Conservation (phyloP, 2,329 filamentous ascomycete genomes). For the Beauveria sp. region DNA sequence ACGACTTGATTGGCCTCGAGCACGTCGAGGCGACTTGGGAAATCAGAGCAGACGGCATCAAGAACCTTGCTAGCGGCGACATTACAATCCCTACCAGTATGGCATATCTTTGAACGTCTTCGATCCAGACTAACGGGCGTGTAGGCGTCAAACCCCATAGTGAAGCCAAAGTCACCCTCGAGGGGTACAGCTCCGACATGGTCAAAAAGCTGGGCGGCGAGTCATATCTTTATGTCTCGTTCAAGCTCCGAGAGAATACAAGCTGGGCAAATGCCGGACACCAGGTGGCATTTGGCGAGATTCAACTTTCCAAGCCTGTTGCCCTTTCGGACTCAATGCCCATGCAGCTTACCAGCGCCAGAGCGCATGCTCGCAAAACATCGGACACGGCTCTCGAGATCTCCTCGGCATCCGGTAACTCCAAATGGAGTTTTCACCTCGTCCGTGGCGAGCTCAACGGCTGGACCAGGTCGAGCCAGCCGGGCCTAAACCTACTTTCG, state of each 20-base stretch:
- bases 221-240: slow-evolving; percentile 41
- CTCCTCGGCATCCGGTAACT: slow-evolving; percentile 25
- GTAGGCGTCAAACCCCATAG: slow-evolving; percentile 32
- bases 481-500: slow-evolving; percentile 33
- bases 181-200: slow-evolving; percentile 21
- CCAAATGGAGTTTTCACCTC: slow-evolving; percentile 38
- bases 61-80: slow-evolving; percentile 24
- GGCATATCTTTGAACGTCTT: slow-evolving; percentile 6
- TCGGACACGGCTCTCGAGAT: slow-evolving; percentile 23
- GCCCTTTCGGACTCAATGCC: slow-evolving; percentile 20
- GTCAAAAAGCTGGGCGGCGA: slow-evolving; percentile 24
- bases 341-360: slow-evolving; percentile 14
- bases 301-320: slow-evolving; percentile 30
- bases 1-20: slow-evolving; percentile 46
- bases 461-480: slow-evolving; percentile 28
- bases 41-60: slow-evolving; percentile 31
- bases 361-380: slow-evolving; percentile 18
- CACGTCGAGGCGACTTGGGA: slow-evolving; percentile 39
- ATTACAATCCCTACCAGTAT: slow-evolving; percentile 35
- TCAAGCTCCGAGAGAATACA: slow-evolving; percentile 34
- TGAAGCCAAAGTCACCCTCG: slow-evolving; percentile 24
- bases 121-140: slow-evolving; percentile 19
- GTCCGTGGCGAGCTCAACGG: slow-evolving; percentile 33
- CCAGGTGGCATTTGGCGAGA: slow-evolving; percentile 43
- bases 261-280: slow-evolving; percentile 46